Percentiles rank a stretch among this genome's conserved stretches.
Evolutionary conservation across 768 basidiomycete species (phyloP).

Genomic region (Auricularia sp.): DNA sequence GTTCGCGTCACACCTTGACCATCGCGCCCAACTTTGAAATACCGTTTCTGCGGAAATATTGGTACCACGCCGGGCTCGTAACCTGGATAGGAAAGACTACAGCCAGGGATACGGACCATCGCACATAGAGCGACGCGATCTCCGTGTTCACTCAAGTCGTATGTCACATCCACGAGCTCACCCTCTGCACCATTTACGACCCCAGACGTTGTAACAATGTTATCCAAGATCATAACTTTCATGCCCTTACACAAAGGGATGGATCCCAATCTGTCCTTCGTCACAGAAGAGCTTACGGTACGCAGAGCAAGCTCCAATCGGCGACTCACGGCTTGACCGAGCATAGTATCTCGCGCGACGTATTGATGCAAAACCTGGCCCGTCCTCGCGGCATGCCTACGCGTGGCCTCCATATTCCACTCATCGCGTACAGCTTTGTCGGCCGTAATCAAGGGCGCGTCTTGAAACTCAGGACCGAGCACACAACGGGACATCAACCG

Average conservation of each 20-base stretch:
- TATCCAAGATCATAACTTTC: conserved; percentile 4
- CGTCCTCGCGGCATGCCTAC: neutral
- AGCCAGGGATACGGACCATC: neutral
- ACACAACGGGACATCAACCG: neutral
- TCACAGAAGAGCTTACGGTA: neutral
- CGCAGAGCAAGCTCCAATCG: neutral
- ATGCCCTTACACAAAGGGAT: conserved; percentile 3
- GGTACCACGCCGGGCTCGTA: neutral
- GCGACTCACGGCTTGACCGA: neutral
- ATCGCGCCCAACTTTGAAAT: neutral
- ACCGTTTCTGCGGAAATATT: neutral
- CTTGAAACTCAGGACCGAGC: neutral
- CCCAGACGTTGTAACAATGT: neutral
- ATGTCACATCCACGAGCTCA: neutral
- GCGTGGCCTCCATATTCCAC: neutral
- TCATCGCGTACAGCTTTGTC: neutral
- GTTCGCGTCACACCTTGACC: neutral
- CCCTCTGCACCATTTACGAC: conserved; percentile 7
- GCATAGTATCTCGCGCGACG: neutral
- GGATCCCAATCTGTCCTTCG: neutral
- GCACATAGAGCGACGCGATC: neutral
- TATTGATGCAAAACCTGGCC: neutral
- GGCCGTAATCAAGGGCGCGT: neutral
- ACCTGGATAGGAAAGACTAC: neutral
- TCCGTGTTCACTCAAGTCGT: neutral